Evolutionary conservation across 116 monocot genomes (phyloP).

Genomic region (Iris pallida): DNA sequence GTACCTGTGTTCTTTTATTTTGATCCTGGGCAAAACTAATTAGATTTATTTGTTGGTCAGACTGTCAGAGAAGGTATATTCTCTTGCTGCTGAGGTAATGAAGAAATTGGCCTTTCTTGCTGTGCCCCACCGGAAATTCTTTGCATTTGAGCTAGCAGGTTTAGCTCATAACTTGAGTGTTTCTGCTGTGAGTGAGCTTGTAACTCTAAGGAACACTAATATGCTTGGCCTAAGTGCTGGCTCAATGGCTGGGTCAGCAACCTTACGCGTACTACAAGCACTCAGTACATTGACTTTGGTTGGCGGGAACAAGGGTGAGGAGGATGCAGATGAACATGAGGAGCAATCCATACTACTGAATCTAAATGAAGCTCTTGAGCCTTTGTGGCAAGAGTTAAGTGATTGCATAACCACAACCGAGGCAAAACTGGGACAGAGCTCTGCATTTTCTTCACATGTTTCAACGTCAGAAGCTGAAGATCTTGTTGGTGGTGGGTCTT

Average conservation of each 20-base stretch:
- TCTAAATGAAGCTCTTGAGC: conserved; percentile 50
- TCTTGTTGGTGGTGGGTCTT: conserved; percentile 9
- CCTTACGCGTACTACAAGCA: conserved; percentile 49
- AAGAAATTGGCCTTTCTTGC: conserved; percentile 60
- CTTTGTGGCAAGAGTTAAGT: conserved; percentile 57
- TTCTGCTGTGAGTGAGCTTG: conserved; percentile 49
- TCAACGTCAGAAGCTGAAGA: conserved; percentile 24
- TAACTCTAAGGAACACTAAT: conserved; percentile 42
- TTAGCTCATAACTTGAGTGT: conserved; percentile 46
- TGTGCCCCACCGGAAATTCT: conserved; percentile 47
- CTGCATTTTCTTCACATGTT: conserved; percentile 22
- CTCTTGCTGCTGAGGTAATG: conserved; percentile 51
- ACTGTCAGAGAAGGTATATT: conserved; percentile 64
- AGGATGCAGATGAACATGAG: conserved; percentile 19
- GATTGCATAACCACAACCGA: conserved; percentile 59
- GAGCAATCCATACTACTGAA: conserved; percentile 37
- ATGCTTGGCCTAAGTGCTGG: conserved; percentile 40
- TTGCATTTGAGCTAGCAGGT: conserved; percentile 44
- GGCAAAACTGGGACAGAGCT: conserved; percentile 43
- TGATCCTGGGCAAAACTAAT: neutral
- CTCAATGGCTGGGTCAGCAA: conserved; percentile 56
- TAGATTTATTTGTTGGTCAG: conserved; percentile 25
- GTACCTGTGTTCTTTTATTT: no score
- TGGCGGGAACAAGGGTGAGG: conserved; percentile 25
- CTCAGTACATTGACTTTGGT: conserved; percentile 34